phyloP scores from a whole-genome alignment of 2,329 filamentous ascomycete species.

The Cryphonectria radicalis region DNA sequence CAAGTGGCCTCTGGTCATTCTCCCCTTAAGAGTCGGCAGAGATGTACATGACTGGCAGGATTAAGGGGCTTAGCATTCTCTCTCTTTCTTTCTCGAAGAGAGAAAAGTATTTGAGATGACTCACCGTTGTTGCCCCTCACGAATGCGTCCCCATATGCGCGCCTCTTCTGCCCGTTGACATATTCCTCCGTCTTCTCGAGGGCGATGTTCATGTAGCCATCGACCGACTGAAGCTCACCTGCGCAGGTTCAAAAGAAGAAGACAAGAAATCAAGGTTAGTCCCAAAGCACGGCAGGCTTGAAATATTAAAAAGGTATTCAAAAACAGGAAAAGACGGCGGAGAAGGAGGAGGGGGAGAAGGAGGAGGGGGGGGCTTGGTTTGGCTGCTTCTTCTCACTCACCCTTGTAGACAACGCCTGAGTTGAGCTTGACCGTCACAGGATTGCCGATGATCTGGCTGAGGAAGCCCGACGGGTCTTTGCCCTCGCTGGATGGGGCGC shows the following conservation, averaged over 20 bases:
- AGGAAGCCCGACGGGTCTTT: constrained; percentile 94
- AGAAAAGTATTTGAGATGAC: constrained; percentile 25
- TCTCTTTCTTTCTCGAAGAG: no score
- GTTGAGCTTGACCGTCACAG: constrained; percentile 96
- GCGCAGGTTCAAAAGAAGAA: background rate
- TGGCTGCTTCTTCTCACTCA: constrained; percentile 43
- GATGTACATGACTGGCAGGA: constrained; percentile 68
- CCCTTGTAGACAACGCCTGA: constrained; percentile 99
- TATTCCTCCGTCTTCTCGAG: constrained; percentile 94
- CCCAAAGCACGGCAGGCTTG: background rate
- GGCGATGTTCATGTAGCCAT: constrained; percentile 99
- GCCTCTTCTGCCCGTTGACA: constrained; percentile 80
- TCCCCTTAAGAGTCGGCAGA: constrained; percentile 58
- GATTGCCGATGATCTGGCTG: constrained; percentile 89
- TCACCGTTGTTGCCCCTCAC: constrained; percentile 94
- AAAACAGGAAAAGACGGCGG: constrained; percentile 18
- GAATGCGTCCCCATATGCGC: constrained; percentile 92
- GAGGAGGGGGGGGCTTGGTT: constrained; percentile 11
- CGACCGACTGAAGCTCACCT: constrained; percentile 96
- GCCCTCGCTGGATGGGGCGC: constrained; percentile 68
- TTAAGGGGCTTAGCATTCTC: background rate
- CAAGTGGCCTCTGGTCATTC: background rate
- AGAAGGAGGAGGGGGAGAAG: constrained; percentile 21
- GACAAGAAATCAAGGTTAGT: background rate
- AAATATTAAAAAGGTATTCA: background rate